A percentile compares a stretch with the other conserved stretches of the same genome.
Conservation (phyloP, 2,329 filamentous ascomycete species). For the Neocatenulostroma microsporum region DNA sequence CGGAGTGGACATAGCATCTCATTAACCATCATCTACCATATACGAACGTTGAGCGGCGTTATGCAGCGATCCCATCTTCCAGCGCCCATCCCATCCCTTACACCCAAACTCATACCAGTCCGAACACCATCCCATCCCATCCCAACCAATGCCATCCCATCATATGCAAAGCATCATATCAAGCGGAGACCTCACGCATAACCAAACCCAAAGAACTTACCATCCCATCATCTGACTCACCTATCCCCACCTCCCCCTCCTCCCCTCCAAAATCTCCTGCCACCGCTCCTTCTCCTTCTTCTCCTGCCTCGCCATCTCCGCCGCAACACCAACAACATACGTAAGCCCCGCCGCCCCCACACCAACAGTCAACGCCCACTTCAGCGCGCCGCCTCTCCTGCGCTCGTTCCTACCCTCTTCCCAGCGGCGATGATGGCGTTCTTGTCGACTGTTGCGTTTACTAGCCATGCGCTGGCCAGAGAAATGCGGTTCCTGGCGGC, state of each 20-base stretch:
- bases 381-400: slow-evolving; percentile 26
- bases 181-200: too few species aligned
- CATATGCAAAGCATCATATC: too few species aligned
- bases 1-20: too few species aligned
- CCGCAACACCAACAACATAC: slow-evolving; percentile 53
- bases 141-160: too few species aligned
- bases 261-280: slow-evolving; percentile 19
- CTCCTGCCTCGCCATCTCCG: slow-evolving; percentile 34
- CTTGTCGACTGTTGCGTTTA: slow-evolving; percentile 7
- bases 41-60: too few species aligned
- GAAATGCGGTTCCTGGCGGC: slow-evolving; percentile 43
- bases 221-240: slow-evolving; percentile 1
- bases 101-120: too few species aligned
- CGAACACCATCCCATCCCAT: too few species aligned
- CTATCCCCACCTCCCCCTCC: slow-evolving; percentile 9
- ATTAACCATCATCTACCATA: too few species aligned
- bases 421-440: slow-evolving; percentile 12
- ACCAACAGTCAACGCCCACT: slow-evolving; percentile 46
- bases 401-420: slow-evolving; percentile 14
- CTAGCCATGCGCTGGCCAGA: slow-evolving; percentile 28
- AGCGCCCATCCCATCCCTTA: too few species aligned
- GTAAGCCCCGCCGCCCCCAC: slow-evolving; percentile 48
- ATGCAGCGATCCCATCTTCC: too few species aligned
- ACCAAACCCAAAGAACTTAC: background rate
- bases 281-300: slow-evolving; percentile 16